Conservation (phyloP, 495 filamentous ascomycete species). For the Podospora anserina region DNA sequence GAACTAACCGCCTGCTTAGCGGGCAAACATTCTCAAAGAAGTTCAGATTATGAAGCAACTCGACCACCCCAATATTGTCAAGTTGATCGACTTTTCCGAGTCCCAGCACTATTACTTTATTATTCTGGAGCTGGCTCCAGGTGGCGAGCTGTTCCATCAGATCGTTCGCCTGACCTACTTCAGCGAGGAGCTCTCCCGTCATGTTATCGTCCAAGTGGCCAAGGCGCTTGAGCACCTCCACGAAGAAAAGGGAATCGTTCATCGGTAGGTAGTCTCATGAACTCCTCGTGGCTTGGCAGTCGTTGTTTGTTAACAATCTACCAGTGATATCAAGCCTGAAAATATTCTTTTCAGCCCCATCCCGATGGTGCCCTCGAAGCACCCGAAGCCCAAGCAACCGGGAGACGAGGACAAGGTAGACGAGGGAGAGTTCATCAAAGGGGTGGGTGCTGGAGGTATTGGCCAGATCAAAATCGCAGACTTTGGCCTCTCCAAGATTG, state of each 20-base stretch:
- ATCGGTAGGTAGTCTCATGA: conserved; percentile 64
- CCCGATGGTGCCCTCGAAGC: conserved; percentile 73
- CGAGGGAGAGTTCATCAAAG: conserved; percentile 87
- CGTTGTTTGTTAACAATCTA: conserved; percentile 10
- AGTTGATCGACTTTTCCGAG: conserved; percentile 89
- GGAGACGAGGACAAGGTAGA: conserved; percentile 98
- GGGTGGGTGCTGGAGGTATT: conserved; percentile 86
- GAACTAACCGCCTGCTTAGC: conserved; percentile 48
- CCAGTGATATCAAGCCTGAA: conserved; percentile 96
- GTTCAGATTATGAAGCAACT: conserved; percentile 98
- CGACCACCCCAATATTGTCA: conserved; percentile 93
- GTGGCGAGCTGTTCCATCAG: conserved; percentile 96
- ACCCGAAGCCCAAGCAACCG: conserved; percentile 69
- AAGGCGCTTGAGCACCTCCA: conserved; percentile 92
- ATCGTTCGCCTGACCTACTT: conserved; percentile 98
- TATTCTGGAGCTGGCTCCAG: conserved; percentile 89
- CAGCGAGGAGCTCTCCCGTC: conserved; percentile 89
- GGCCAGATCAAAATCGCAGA: conserved; percentile 96
- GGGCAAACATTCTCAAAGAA: conserved; percentile 96
- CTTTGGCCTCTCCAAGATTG: conserved; percentile 94
- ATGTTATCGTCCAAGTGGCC: conserved; percentile 92
- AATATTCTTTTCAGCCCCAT: conserved; percentile 91
- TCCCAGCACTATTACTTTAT: conserved; percentile 96
- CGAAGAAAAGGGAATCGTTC: conserved; percentile 90
- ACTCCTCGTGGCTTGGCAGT: background rate